Conservation (phyloP, 176 grass and related monocot genomes). For the Paspalum notatum region DNA sequence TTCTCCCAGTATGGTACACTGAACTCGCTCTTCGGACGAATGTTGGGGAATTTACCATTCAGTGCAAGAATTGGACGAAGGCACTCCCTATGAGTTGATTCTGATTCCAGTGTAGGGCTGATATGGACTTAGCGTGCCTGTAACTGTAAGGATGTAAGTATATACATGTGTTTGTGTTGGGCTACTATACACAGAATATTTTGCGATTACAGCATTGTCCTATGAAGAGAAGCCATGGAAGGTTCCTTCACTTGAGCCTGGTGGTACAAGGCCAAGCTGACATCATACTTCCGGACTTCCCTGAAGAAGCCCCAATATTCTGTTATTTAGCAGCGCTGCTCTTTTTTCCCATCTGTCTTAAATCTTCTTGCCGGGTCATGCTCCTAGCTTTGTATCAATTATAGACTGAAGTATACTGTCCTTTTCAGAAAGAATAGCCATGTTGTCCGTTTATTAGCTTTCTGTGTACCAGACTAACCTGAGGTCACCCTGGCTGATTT, state of each 20-base stretch:
- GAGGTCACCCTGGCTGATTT: neutral
- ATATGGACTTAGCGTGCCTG: neutral
- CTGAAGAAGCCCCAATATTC: neutral
- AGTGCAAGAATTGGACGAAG: neutral
- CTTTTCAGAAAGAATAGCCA: slow-evolving; percentile 15
- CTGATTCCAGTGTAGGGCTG: neutral
- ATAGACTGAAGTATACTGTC: no score
- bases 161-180: slow-evolving; percentile 16
- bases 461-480: slow-evolving; percentile 2
- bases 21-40: neutral
- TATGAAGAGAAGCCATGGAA: slow-evolving; percentile 8
- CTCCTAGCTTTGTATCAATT: slow-evolving; percentile 11
- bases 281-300: neutral
- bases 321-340: slow-evolving; percentile 1
- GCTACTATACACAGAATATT: slow-evolving; percentile 2
- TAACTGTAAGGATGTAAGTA: slow-evolving; percentile 29
- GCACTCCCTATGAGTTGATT: neutral
- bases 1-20: slow-evolving; percentile 42
- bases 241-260: slow-evolving; percentile 4
- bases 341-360: slow-evolving; percentile 5
- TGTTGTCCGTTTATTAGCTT: neutral
- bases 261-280: neutral
- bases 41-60: neutral
- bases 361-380: neutral
- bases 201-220: slow-evolving; percentile 12